A percentile compares a stretch with the other conserved stretches of the same genome.
phyloP scores from a whole-genome alignment of 805 yeast species.

The Barnettozyma californica region DNA sequence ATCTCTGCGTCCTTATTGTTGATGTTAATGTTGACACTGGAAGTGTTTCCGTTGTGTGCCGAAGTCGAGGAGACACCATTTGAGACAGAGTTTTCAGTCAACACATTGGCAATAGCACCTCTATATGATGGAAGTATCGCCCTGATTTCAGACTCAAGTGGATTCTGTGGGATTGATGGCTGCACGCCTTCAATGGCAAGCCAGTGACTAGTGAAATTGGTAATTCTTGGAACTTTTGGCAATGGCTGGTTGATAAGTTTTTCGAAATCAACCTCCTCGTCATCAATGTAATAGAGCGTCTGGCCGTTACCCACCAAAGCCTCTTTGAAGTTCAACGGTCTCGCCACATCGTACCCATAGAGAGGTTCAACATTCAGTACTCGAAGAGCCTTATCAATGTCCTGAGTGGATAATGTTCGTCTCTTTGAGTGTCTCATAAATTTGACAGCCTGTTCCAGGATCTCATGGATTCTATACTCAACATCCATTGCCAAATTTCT shows the following conservation, averaged over 20 bases:
- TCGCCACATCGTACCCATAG: slow-evolving; percentile 73
- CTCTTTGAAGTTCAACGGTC: slow-evolving; percentile 75
- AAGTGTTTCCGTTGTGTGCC: slow-evolving; percentile 9
- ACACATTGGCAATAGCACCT: slow-evolving; percentile 72
- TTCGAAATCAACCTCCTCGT: slow-evolving; percentile 90
- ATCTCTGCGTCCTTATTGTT: slow-evolving; percentile 47
- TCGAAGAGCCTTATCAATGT: slow-evolving; percentile 73
- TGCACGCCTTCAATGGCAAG: slow-evolving; percentile 98
- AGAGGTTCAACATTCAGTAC: slow-evolving; percentile 90
- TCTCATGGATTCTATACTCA: slow-evolving; percentile 95
- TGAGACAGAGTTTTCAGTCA: slow-evolving; percentile 37
- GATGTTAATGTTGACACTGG: slow-evolving; percentile 5
- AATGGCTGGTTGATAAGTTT: slow-evolving; percentile 87
- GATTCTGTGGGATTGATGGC: slow-evolving; percentile 96
- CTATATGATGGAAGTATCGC: slow-evolving; percentile 71
- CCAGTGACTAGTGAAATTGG: slow-evolving; percentile 95
- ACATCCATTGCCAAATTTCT: slow-evolving; percentile 97
- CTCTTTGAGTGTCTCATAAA: slow-evolving; percentile 94
- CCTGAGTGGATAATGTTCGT: slow-evolving; percentile 71
- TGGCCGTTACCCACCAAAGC: slow-evolving; percentile 91
- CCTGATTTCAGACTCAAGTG: slow-evolving; percentile 69
- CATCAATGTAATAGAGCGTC: slow-evolving; percentile 87
- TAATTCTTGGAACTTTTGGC: slow-evolving; percentile 90
- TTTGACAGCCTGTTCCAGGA: slow-evolving; percentile 90
- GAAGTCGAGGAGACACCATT: slow-evolving; percentile 26